Evolutionary conservation across 257 asterid species (phyloP).

Genomic region (Euphrasia confusa): DNA sequence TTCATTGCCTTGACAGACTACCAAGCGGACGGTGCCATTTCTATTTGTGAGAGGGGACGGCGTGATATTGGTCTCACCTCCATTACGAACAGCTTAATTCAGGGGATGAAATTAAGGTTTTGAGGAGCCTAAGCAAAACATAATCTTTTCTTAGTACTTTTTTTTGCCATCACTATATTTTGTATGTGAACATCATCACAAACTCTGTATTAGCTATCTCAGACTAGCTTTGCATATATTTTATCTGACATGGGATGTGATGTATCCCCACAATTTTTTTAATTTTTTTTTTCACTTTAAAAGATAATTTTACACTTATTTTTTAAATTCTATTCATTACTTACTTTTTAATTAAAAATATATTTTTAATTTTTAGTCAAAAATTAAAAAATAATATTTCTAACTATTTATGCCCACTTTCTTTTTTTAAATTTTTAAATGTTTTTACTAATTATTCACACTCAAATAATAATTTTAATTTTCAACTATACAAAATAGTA

Average conservation of each 20-base stretch:
- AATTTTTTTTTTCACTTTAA: no score
- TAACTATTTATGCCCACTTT: no score
- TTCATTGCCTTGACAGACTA: constrained; percentile 43
- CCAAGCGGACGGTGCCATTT: constrained; percentile 73
- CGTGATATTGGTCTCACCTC: constrained; percentile 93
- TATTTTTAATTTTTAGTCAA: no score
- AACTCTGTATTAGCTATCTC: constrained; percentile 9
- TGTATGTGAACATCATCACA: constrained; percentile 5
- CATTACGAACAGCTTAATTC: constrained; percentile 72
- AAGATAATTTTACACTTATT: no score
- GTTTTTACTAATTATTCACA: no score
- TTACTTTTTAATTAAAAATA: no score
- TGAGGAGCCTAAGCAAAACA: neutral
- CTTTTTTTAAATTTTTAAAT: no score
- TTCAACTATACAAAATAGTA: no score
- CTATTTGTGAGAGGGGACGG: constrained; percentile 97
- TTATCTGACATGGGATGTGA: neutral
- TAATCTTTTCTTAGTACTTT: neutral
- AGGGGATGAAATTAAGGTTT: constrained; percentile 20
- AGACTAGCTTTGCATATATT: constrained; percentile 4
- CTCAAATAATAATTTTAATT: no score
- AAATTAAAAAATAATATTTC: no score
- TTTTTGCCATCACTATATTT: neutral
- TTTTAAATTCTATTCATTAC: no score
- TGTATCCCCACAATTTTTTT: neutral